Evolutionary conservation across 2,329 filamentous ascomycete genomes (phyloP).

Genomic region (Arachnopeziza araneosa): DNA sequence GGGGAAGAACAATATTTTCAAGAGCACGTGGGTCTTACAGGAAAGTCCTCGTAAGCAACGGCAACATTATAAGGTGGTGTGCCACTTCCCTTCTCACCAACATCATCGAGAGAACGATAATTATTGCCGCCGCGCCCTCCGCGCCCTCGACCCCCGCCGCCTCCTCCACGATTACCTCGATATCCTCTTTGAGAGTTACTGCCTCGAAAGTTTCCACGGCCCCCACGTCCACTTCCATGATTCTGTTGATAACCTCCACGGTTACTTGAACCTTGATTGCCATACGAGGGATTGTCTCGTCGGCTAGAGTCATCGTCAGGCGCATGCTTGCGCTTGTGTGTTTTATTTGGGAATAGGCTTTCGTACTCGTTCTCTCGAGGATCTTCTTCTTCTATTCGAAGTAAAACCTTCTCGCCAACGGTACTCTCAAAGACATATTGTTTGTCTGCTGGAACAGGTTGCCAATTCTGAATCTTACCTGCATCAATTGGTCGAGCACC

Average conservation of each 20-base stretch:
- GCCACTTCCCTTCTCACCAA: constrained; percentile 41
- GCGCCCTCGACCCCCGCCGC: constrained; percentile 37
- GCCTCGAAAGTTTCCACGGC: constrained; percentile 33
- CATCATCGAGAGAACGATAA: constrained; percentile 65
- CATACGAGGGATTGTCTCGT: constrained; percentile 29
- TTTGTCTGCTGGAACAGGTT: constrained; percentile 64
- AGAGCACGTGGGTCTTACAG: constrained; percentile 1
- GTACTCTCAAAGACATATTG: constrained; percentile 73
- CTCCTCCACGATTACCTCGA: constrained; percentile 20
- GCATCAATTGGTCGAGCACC: constrained; percentile 75
- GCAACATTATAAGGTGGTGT: constrained; percentile 28
- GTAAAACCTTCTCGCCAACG: constrained; percentile 79
- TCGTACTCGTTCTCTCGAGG: constrained; percentile 58
- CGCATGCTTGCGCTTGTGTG: constrained; percentile 56
- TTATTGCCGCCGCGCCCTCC: constrained; percentile 41
- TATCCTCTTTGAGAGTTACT: constrained; percentile 39
- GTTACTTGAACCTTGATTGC: constrained; percentile 26
- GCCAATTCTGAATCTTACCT: constrained; percentile 77
- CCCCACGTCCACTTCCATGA: constrained; percentile 27
- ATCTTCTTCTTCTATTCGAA: constrained; percentile 73
- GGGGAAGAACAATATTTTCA: background rate
- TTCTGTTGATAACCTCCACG: constrained; percentile 30
- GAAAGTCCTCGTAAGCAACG: constrained; percentile 32
- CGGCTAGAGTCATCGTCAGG: constrained; percentile 44
- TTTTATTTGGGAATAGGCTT: constrained; percentile 54